phyloP scores from a whole-genome alignment of 306 rosid species.

The Corylus heterophylla region DNA sequence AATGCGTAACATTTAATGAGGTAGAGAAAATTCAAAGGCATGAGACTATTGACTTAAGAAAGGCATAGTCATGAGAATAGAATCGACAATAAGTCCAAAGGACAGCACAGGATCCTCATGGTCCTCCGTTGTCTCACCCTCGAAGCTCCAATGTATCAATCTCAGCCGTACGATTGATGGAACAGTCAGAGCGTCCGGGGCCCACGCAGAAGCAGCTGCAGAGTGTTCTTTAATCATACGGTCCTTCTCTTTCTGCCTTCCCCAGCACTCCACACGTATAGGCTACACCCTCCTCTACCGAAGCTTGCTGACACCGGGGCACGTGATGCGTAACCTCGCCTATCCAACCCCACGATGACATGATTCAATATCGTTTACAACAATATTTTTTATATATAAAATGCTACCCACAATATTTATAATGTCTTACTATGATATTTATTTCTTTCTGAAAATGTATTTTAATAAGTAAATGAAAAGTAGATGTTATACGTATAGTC shows the following conservation, averaged over 20 bases:
- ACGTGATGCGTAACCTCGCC: constrained; percentile 40
- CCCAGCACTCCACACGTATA: constrained; percentile 16
- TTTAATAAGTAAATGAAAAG: too few relatives aligned
- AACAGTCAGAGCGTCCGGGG: constrained; percentile 54
- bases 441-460: too few relatives aligned
- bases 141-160: constrained; percentile 60
- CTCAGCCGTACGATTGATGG: constrained; percentile 34
- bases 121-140: background rate
- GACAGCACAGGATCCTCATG: background rate
- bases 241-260: constrained; percentile 25
- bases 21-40: background rate
- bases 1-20: too few relatives aligned
- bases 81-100: background rate
- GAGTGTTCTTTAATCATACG: constrained; percentile 1
- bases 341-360: constrained; percentile 8
- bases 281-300: constrained; percentile 10
- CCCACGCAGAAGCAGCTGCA: constrained; percentile 45
- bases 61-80: background rate
- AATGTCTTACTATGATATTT: too few relatives aligned
- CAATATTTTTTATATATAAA: too few relatives aligned
- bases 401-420: too few relatives aligned
- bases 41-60: background rate
- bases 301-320: constrained; percentile 29
- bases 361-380: background rate
- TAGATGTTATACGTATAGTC: too few relatives aligned